Evolutionary conservation across 1,139 yeast species (phyloP).

Genomic region (Geotrichum restrictum): DNA sequence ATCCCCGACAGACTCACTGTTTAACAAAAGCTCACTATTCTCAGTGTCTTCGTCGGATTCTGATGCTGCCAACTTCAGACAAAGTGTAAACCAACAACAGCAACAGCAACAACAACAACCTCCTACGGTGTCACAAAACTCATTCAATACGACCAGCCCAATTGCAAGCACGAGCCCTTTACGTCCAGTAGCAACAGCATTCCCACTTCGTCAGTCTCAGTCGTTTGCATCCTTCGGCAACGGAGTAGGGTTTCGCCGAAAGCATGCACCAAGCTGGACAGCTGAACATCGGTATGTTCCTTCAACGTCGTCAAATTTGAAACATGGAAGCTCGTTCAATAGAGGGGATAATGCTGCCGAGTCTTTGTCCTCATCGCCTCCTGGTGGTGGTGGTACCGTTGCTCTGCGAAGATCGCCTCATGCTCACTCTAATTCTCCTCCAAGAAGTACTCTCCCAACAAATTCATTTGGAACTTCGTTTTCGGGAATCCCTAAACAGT

Average conservation of each 20-base stretch:
- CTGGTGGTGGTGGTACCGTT: background rate
- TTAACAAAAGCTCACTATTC: slow-evolving; percentile 14
- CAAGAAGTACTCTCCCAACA: slow-evolving; percentile 20
- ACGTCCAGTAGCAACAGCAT: slow-evolving; percentile 7
- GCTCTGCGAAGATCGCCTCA: slow-evolving; percentile 9
- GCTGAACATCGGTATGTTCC: slow-evolving; percentile 12
- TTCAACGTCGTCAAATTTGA: slow-evolving; percentile 12
- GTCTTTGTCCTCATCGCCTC: background rate
- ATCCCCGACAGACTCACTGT: slow-evolving; percentile 9
- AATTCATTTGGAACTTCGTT: slow-evolving; percentile 25
- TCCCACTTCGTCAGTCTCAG: too few relatives aligned
- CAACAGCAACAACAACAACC: background rate
- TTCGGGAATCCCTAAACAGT: slow-evolving; percentile 31
- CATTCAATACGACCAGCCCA: slow-evolving; percentile 2
- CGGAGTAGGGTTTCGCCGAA: slow-evolving; percentile 5
- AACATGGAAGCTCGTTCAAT: slow-evolving; percentile 21
- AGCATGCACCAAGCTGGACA: slow-evolving; percentile 19
- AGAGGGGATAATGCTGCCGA: background rate
- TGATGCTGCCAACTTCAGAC: slow-evolving; percentile 11
- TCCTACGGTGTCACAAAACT: background rate
- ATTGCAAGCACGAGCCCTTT: background rate
- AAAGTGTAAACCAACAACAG: background rate
- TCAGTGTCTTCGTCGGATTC: slow-evolving; percentile 15
- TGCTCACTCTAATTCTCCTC: too few relatives aligned
- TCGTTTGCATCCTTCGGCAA: slow-evolving; percentile 7